These are phyloP conservation scores for Scutellospora calospora DNA, from an alignment of 371 early-diverging fungal genomes.

Conservation along the genomic window DNA sequence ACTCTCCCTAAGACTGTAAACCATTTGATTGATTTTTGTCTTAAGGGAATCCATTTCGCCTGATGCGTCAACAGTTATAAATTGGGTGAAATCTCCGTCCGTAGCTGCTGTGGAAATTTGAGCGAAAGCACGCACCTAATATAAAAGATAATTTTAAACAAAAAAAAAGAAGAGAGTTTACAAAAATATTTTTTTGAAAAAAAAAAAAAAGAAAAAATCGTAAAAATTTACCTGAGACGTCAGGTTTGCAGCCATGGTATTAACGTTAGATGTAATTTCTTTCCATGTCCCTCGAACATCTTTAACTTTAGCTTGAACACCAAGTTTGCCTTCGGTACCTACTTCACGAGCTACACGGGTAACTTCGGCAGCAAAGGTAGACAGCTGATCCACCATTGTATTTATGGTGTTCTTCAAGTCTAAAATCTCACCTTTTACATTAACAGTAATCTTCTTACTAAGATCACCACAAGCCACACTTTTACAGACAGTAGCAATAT, in stretches of 20 bases:
- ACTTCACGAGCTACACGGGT: constrained; percentile 61
- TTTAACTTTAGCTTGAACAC: constrained; percentile 59
- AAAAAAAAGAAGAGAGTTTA: neutral
- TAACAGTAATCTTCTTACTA: constrained; percentile 59
- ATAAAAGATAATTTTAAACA: constrained; percentile 49
- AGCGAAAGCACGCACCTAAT: constrained; percentile 69
- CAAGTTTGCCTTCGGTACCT: constrained; percentile 64
- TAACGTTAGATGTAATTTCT: constrained; percentile 68
- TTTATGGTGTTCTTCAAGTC: constrained; percentile 60
- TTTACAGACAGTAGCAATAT: constrained; percentile 61
- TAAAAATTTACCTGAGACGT: constrained; percentile 59
- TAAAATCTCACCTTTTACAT: constrained; percentile 54
- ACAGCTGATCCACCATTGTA: constrained; percentile 60
- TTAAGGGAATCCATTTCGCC: constrained; percentile 84
- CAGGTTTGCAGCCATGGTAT: constrained; percentile 66
- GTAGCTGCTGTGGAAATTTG: constrained; percentile 71
- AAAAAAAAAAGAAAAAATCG: constrained; percentile 26
- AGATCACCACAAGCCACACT: constrained; percentile 58
- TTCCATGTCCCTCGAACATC: constrained; percentile 74
- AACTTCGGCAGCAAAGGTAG: constrained; percentile 62
- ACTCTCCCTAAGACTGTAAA: constrained; percentile 70
- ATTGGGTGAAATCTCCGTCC: constrained; percentile 69
- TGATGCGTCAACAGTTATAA: constrained; percentile 76
- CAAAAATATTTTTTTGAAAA: neutral
- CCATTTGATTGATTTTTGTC: constrained; percentile 81